phyloP scores from a whole-genome alignment of 2,329 filamentous ascomycete genomes.

The Tolypocladium cylindrosporum region DNA sequence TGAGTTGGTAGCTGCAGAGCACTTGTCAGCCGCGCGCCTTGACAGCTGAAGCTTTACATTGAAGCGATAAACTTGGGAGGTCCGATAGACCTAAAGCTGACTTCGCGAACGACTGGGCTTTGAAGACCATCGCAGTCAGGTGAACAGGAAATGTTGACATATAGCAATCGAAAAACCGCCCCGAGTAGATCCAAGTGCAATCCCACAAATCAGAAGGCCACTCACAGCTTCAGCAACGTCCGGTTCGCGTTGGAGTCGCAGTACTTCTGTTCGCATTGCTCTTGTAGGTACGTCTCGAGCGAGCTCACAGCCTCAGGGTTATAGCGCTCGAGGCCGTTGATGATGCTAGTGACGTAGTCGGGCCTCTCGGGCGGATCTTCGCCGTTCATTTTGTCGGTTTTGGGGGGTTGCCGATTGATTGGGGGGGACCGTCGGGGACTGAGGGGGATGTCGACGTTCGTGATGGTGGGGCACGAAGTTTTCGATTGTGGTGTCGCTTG shows the following conservation, averaged over 20 bases:
- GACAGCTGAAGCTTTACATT: background rate
- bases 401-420: slow-evolving; percentile 5
- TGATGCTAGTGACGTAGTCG: slow-evolving; percentile 83
- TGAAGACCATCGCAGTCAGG: slow-evolving; percentile 57
- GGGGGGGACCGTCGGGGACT: slow-evolving; percentile 13
- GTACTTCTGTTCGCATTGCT: slow-evolving; percentile 91
- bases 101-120: slow-evolving; percentile 8
- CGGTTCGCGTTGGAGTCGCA: slow-evolving; percentile 96
- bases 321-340: slow-evolving; percentile 96
- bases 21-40: background rate
- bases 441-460: slow-evolving; percentile 17
- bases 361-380: slow-evolving; percentile 90
- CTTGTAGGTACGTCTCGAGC: slow-evolving; percentile 88
- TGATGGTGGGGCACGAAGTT: slow-evolving; percentile 34
- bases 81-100: slow-evolving; percentile 64
- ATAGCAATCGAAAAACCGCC: slow-evolving; percentile 57
- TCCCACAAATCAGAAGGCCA: slow-evolving; percentile 19
- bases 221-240: slow-evolving; percentile 93
- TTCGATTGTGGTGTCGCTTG: slow-evolving; percentile 30
- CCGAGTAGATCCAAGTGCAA: slow-evolving; percentile 5
- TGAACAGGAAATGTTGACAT: slow-evolving; percentile 98
- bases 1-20: slow-evolving; percentile 83
- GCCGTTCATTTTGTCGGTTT: slow-evolving; percentile 46
- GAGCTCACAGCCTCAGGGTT: slow-evolving; percentile 92
- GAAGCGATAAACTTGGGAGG: slow-evolving; percentile 6